phyloP scores from a whole-genome alignment of 305 asterid species.

The Vinca major region DNA sequence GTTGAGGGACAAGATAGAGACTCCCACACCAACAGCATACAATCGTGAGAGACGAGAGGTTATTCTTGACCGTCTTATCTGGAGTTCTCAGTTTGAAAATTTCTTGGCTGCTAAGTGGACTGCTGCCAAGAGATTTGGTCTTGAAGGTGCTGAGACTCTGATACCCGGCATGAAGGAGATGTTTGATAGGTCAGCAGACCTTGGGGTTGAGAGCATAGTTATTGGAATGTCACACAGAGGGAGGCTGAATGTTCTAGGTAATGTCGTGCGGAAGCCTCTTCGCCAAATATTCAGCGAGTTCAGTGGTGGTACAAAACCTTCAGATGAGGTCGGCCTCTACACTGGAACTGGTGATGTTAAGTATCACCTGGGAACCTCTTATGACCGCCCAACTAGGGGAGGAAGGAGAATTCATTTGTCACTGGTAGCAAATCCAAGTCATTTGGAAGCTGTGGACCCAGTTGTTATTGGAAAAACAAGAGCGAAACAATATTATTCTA shows the following conservation, averaged over 20 bases:
- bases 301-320: conserved; percentile 80
- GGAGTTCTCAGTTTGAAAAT: conserved; percentile 94
- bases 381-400: conserved; percentile 90
- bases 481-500: conserved; percentile 81
- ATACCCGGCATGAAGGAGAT: conserved; percentile 98
- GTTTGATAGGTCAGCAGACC: conserved; percentile 91
- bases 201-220: conserved; percentile 90
- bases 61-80: conserved; percentile 83
- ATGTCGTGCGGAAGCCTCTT: conserved; percentile 85
- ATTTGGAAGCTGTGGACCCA: conserved; percentile 92
- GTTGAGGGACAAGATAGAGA: conserved; percentile 84
- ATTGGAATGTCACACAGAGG: conserved; percentile 98
- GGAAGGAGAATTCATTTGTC: conserved; percentile 88
- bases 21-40: conserved; percentile 64
- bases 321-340: conserved; percentile 73
- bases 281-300: conserved; percentile 86
- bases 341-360: conserved; percentile 94
- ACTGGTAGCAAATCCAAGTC: conserved; percentile 93
- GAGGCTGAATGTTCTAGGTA: conserved; percentile 79
- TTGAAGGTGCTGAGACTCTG: conserved; percentile 93
- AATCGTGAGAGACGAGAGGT: conserved; percentile 74
- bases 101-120: conserved; percentile 95
- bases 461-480: conserved; percentile 90
- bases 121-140: conserved; percentile 91
- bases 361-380: conserved; percentile 91